Percentiles rank a stretch among this genome's conserved stretches.
Conservation (phyloP, 495 filamentous ascomycete genomes). For the Talaromyces nanjingensis region DNA sequence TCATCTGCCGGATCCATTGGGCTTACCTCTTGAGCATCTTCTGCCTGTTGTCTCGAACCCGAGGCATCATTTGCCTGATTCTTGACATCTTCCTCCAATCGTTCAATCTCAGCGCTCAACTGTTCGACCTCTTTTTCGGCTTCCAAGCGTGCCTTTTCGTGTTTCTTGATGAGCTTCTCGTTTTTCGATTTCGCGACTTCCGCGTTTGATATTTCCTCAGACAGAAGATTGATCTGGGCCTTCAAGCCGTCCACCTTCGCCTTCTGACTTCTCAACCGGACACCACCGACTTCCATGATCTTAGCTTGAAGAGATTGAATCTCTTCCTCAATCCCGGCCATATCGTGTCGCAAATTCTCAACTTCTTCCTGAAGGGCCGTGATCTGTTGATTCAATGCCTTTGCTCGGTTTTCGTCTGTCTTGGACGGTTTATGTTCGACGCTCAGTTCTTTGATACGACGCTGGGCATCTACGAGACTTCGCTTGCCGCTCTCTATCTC, state of each 20-base stretch:
- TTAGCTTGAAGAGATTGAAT: constrained; percentile 88
- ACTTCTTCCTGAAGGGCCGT: constrained; percentile 68
- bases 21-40: constrained; percentile 70
- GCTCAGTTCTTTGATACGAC: constrained; percentile 72
- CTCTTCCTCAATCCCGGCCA: constrained; percentile 78
- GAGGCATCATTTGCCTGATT: constrained; percentile 70
- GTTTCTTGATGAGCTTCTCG: constrained; percentile 84
- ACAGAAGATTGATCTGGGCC: constrained; percentile 73
- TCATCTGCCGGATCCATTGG: not conserved
- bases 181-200: constrained; percentile 84
- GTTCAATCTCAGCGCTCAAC: constrained; percentile 62
- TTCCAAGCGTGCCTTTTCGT: constrained; percentile 69
- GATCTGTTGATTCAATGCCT: constrained; percentile 68
- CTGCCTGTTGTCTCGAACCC: constrained; percentile 63
- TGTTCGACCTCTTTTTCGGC: constrained; percentile 70
- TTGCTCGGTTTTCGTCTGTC: constrained; percentile 63
- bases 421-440: constrained; percentile 73
- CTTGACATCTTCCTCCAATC: constrained; percentile 66
- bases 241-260: constrained; percentile 88
- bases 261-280: constrained; percentile 82
- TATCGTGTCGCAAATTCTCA: constrained; percentile 71
- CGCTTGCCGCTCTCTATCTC: constrained; percentile 82
- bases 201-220: constrained; percentile 73
- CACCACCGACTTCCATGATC: constrained; percentile 97
- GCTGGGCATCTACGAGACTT: constrained; percentile 77